These are phyloP conservation scores for Tympanopsis confertula DNA, from an alignment of 2,329 filamentous ascomycete species.

Conservation along the genomic window DNA sequence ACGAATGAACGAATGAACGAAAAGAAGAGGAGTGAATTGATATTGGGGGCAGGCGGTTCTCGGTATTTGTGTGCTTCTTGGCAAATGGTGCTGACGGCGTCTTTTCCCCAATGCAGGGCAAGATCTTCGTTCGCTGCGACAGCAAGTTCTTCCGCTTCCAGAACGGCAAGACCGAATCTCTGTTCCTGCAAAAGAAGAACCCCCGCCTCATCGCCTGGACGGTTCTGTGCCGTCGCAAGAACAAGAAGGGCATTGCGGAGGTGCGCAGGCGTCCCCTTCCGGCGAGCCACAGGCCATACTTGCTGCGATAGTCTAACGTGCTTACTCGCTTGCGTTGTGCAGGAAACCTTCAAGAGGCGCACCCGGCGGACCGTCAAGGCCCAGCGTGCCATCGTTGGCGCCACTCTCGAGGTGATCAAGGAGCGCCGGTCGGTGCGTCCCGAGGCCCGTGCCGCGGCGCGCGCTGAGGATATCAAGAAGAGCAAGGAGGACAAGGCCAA, in stretches of 20 bases:
- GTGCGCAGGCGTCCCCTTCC: conserved; percentile 31
- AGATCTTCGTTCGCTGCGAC: conserved; percentile 63
- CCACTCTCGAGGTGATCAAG: conserved; percentile 64
- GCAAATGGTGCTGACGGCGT: no score
- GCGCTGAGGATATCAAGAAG: conserved; percentile 54
- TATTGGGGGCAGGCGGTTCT: no score
- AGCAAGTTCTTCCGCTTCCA: conserved; percentile 71
- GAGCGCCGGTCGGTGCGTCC: conserved; percentile 57
- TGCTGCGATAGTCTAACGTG: not conserved
- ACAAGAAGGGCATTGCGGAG: conserved; percentile 70
- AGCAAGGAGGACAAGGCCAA: conserved; percentile 63
- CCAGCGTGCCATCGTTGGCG: conserved; percentile 63
- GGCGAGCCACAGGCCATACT: not conserved
- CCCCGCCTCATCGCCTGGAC: conserved; percentile 64
- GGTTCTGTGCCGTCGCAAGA: conserved; percentile 56
- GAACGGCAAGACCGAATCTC: conserved; percentile 64
- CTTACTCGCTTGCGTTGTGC: conserved; percentile 12
- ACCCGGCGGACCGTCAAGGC: conserved; percentile 60
- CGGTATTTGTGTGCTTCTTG: no score
- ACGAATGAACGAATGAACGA: no score
- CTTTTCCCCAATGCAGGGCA: no score
- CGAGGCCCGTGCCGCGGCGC: conserved; percentile 56
- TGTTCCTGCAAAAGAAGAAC: conserved; percentile 69
- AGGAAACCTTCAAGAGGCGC: conserved; percentile 67
- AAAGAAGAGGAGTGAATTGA: no score